These are phyloP conservation scores for Erysimum cheiri DNA, from an alignment of 441 rosid species.

Conservation along the genomic window DNA sequence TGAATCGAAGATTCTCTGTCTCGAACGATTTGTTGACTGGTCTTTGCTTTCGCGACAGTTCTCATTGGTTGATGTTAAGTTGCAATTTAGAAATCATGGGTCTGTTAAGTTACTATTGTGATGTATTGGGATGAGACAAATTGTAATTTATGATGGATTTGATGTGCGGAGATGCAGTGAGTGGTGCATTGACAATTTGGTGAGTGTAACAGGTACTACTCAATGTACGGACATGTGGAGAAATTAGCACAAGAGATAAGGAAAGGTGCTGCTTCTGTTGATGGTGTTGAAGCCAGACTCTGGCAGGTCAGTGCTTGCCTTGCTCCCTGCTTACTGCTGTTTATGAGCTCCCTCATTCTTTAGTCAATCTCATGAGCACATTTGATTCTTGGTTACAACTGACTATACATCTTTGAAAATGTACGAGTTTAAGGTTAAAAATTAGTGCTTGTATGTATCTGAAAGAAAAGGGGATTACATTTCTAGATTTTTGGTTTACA, in stretches of 20 bases:
- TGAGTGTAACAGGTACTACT: constrained; percentile 69
- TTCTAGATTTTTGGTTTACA: background rate
- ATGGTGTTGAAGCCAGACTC: constrained; percentile 88
- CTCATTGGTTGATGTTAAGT: background rate
- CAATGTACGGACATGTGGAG: constrained; percentile 97
- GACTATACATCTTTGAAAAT: background rate
- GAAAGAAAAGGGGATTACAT: background rate
- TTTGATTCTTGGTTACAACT: background rate
- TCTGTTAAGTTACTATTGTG: background rate
- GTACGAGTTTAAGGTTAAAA: background rate
- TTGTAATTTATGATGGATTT: background rate
- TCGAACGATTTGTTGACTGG: no score
- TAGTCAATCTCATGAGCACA: background rate
- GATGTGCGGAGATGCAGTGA: constrained; percentile 16
- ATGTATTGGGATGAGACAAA: background rate
- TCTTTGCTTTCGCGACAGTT: background rate
- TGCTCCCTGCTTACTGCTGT: background rate
- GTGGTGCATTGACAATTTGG: constrained; percentile 13
- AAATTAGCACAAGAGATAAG: constrained; percentile 83
- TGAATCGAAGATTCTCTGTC: background rate
- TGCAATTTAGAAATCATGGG: background rate
- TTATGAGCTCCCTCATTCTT: background rate
- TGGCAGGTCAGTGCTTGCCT: constrained; percentile 73
- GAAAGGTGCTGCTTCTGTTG: constrained; percentile 94
- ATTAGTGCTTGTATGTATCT: background rate